Evolutionary conservation across 75 land plant species (phyloP), one percentile per base, ranked within the genome.

Genomic region (Sequoia sempervirens): DNA sequence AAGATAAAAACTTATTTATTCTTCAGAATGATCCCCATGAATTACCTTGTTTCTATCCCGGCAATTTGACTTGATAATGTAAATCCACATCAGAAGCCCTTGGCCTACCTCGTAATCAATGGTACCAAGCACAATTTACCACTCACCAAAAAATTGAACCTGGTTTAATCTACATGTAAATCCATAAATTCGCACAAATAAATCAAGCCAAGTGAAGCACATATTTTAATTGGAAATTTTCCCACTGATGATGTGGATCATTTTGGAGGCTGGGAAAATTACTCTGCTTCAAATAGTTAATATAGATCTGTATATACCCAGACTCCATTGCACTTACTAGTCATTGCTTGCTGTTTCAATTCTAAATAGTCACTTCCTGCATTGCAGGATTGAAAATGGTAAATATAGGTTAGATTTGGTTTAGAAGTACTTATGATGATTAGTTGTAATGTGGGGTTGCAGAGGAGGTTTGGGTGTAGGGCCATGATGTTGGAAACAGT

Each of bases 401-500:
- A 6, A 3, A 26, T 61, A 23, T 61, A 61, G n/a, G 9, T 28
- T 26, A 23, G 28, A 61, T 61, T 61, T 61, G 66, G 9, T 61
- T 23, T 5, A 40, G 47, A 26, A 40, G 5, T n/a, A 46, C 13
- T 61, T 61, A 61, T 23, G n/a, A 52, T 32, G 26, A 58, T 20
- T 11, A 28, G 73, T 26, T 50, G 30, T 52, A n/a, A 52, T 82
- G 38, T 56, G 47, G 32, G 73, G 34, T 18, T 72, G 83, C 86
- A 88, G 91, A 88, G 79, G 83, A 73, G 90, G 80, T 81, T 86
- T 74, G 91, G 83, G 5, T 83, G 87, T 83, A 85, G 83, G 4
- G 91, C 86, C 14, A 83, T 90, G 90, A 82, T 90, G 90, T 32
- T 90, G 82, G 90, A 89, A 52, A 89, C 90, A 38, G 90, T 89